Base-by-base conservation (phyloP, 805 yeast genomes). In the Candida silvatica region DNA sequence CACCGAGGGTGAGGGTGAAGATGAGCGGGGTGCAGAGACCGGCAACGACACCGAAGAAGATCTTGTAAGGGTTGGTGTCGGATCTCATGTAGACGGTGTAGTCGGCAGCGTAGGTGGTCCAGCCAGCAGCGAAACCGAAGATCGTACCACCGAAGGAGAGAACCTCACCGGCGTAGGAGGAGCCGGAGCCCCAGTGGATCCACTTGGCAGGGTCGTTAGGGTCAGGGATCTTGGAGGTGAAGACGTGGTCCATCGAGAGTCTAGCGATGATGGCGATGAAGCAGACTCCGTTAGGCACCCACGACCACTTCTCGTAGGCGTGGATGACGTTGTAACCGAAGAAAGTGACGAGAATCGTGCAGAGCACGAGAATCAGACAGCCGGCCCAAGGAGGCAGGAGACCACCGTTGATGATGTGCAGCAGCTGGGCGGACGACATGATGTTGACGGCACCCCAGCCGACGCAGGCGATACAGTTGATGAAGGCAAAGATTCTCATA, bases 361-460 rank as follows among this genome's bases (percentile, higher is more conserved):
- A 65, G 29, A 76, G 37, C 24, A 82, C 71, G 48, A 88, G 64
- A 39, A 88, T 71, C 35, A 88, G 49, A 59, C 94, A 80, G 24
- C 92, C 96, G 26, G 86, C 96, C 92, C 94, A 83, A 26, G 90
- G 82, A 27, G 97, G 96, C 46, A 80, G 64, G 34, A 63, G 59
- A 27, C 63, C 64, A 41, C 58, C 63, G 64, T 85, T 85, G 41
- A 88, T 80, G 52, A 81, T 74, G 60, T 80, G 77, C 40, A 87
- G 65, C 43, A 87, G 63, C 58, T 85, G 92, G 17, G 95, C 95
- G 24, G 92, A 77, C 20, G 87, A 81, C 74, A 87, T 82, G 42
- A 83, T 84, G 61, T 88, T 88, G 32, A 86, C 90, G 7, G 95
- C 85, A 59, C 92, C 83, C 97, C 97, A 88, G 48, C 97, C 96